These are phyloP conservation scores for Aspergillus sp. DNA, from an alignment of 2,329 filamentous ascomycete species.

Conservation along the genomic window DNA sequence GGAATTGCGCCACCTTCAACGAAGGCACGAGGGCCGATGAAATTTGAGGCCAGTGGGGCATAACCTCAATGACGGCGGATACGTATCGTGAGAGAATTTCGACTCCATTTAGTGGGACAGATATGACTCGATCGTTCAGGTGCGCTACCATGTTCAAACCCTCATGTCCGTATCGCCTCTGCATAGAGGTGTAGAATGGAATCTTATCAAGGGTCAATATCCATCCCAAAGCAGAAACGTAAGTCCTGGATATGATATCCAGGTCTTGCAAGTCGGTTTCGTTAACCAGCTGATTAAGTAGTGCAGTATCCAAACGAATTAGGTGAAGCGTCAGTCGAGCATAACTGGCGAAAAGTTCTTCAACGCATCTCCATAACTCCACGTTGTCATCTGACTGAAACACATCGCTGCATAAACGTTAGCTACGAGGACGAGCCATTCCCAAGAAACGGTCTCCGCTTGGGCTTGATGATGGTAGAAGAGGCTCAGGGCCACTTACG, in stretches of 20 bases:
- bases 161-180: constrained; percentile 30
- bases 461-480: not conserved
- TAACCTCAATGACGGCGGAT: constrained; percentile 26
- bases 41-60: constrained; percentile 31
- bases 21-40: constrained; percentile 21
- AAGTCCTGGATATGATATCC: constrained; percentile 34
- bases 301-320: constrained; percentile 38
- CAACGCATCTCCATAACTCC: constrained; percentile 32
- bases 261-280: constrained; percentile 27
- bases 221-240: constrained; percentile 37
- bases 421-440: not conserved
- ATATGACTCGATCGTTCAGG: constrained; percentile 29
- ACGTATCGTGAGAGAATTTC: constrained; percentile 30
- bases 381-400: constrained; percentile 33
- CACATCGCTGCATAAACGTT: constrained; percentile 24
- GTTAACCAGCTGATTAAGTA: constrained; percentile 30
- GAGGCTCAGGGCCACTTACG: constrained; percentile 25
- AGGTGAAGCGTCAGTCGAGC: constrained; percentile 43
- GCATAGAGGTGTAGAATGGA: constrained; percentile 39
- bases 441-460: not conserved
- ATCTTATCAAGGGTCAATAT: constrained; percentile 33
- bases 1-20: constrained; percentile 24
- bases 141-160: constrained; percentile 27
- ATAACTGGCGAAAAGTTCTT: constrained; percentile 43
- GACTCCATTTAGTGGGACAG: constrained; percentile 26